Base-by-base conservation (phyloP, 495 filamentous ascomycete genomes). In the Parathielavia hyrcaniae region DNA sequence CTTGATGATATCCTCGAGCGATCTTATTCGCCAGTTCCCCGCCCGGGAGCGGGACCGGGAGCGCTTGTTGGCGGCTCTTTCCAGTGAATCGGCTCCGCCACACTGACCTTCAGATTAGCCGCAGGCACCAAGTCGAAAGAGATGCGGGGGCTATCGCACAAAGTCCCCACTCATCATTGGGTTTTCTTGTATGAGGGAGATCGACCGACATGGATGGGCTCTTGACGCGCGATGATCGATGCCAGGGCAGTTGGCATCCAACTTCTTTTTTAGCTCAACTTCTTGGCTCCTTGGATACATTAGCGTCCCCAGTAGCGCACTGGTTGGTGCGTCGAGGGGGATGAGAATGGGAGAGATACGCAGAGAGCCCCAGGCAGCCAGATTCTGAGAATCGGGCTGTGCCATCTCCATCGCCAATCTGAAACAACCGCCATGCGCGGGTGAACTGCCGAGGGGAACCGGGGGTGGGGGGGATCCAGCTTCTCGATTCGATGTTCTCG, bases 101-200 rank as follows among this genome's bases (percentile, higher is more conserved):
- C 55, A 50, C 12, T 32, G 16, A 19, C 48, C 14, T 49, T 13
- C 54, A 57, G 54, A 40, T 57, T 57, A 51, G 47, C 55, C 55
- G 55, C 49, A 58, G 55, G 55, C 55, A 58, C 56, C 56, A 32
- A 58, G 5, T 50, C 43, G 50, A 57, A 39, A 17, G n/a, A 20
- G 19, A 34, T 41, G 54, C 53, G 53, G 53, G 20, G 53, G 14
- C 12, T 14, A 5, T 19, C n/a, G 50, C 50, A 53, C 43, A 43
- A 53, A 32, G 11, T n/a, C 10, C 14, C 14, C 50, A 12, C 13
- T 36, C 39, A n/a, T n/a, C 36, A 53, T 53, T 53, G 38, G 50
- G 14, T n/a, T 4, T 39, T 52, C 14, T 5, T 32, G 26, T 26
- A 32, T 14, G 13, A 12, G 45, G 22, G 45, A 11, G n/a, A 50